These are phyloP conservation scores for Globisporangium takayamanum DNA, from an alignment of 352 stramenopile species.

Conservation along the genomic window DNA sequence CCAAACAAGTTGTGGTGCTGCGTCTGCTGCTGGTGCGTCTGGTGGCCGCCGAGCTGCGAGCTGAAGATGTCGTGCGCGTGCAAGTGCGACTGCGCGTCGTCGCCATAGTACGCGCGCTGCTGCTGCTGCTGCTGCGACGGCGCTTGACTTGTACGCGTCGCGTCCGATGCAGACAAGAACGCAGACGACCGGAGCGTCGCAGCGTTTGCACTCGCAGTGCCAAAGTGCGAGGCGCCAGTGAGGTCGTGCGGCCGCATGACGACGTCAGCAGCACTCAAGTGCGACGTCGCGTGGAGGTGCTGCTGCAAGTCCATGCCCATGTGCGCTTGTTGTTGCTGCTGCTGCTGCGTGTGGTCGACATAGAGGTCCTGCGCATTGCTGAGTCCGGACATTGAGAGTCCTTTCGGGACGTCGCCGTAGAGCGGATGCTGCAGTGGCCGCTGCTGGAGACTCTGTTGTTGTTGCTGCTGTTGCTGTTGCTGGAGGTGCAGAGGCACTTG, in stretches of 20 bases:
- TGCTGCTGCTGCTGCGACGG: slow-evolving; percentile 14
- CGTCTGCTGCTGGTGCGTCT: slow-evolving; percentile 35
- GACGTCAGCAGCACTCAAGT: slow-evolving; percentile 14
- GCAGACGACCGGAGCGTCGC: slow-evolving; percentile 10
- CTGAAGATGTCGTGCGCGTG: slow-evolving; percentile 46
- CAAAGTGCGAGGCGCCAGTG: slow-evolving; percentile 13
- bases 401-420: slow-evolving; percentile 48
- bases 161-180: slow-evolving; percentile 11
- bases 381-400: slow-evolving; percentile 39
- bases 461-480: slow-evolving; percentile 27
- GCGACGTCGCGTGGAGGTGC: slow-evolving; percentile 12
- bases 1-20: slow-evolving; percentile 23
- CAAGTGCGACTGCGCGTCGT: slow-evolving; percentile 29
- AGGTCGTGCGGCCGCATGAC: slow-evolving; percentile 38
- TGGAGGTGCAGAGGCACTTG: slow-evolving; percentile 29
- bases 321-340: slow-evolving; percentile 21
- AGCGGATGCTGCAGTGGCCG: slow-evolving; percentile 45
- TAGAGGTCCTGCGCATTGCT: slow-evolving; percentile 40
- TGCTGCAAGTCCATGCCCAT: slow-evolving; percentile 53
- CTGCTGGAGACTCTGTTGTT: slow-evolving; percentile 10
- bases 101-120: slow-evolving; percentile 32
- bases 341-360: slow-evolving; percentile 28
- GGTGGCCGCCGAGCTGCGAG: slow-evolving; percentile 34
- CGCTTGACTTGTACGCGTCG: slow-evolving; percentile 7
- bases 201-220: background rate